Evolutionary conservation across 495 filamentous ascomycete species (phyloP).

Genomic region (Clavariopsis aquatica): DNA sequence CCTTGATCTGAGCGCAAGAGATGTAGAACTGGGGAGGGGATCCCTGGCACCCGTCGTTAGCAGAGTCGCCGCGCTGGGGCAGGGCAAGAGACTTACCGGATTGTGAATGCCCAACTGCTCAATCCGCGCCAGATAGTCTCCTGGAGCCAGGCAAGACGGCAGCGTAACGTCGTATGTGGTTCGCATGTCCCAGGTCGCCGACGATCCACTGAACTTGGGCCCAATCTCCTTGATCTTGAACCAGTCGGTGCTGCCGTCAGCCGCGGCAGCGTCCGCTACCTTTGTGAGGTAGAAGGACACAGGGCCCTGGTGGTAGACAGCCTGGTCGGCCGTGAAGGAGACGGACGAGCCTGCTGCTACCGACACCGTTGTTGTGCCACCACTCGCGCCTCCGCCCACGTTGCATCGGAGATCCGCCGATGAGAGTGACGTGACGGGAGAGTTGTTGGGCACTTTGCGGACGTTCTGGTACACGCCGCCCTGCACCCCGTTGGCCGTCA

Average conservation of each 20-base stretch:
- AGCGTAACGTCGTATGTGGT: constrained; percentile 46
- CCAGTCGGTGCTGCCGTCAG: constrained; percentile 38
- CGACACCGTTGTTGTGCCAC: constrained; percentile 50
- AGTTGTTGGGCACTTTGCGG: constrained; percentile 58
- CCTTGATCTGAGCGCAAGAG: constrained; percentile 40
- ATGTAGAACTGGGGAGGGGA: constrained; percentile 54
- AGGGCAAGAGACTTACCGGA: constrained; percentile 36
- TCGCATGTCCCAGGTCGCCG: constrained; percentile 39
- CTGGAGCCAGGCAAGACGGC: constrained; percentile 35
- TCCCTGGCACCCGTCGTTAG: constrained; percentile 8
- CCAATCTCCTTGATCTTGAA: constrained; percentile 45
- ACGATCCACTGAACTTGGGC: constrained; percentile 34
- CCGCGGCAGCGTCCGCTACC: constrained; percentile 29
- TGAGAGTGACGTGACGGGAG: constrained; percentile 56
- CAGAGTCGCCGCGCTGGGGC: background rate
- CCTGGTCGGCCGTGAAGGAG: constrained; percentile 51
- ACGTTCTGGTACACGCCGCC: constrained; percentile 55
- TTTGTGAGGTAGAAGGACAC: constrained; percentile 52
- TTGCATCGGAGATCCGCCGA: constrained; percentile 61
- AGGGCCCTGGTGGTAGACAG: constrained; percentile 64
- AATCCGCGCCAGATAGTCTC: constrained; percentile 41
- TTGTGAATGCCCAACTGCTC: constrained; percentile 54
- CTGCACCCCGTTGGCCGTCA: constrained; percentile 51
- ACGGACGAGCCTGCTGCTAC: constrained; percentile 56
- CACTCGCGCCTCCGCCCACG: constrained; percentile 53